These are phyloP conservation scores for Cinnamomum micranthum DNA, from an alignment of 164 flowering plant species.

Conservation along the genomic window DNA sequence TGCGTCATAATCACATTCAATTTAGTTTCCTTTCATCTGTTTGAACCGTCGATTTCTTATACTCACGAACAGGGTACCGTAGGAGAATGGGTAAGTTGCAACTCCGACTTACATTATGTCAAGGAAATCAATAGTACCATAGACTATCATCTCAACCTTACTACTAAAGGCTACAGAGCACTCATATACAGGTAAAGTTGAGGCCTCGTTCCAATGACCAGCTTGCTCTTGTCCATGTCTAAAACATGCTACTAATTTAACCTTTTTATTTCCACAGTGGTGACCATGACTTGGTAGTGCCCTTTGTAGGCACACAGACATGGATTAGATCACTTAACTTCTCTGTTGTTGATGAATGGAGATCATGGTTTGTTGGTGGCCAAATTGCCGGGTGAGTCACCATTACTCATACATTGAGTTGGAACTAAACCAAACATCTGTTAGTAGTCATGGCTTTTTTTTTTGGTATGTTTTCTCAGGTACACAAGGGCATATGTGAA, in stretches of 20 bases:
- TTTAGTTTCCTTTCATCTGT: neutral
- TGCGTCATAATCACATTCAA: neutral
- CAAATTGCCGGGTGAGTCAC: slow-evolving; percentile 48
- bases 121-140: slow-evolving; percentile 13
- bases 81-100: slow-evolving; percentile 26
- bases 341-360: slow-evolving; percentile 47
- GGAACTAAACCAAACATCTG: neutral
- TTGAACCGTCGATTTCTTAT: neutral
- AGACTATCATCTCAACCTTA: slow-evolving; percentile 19
- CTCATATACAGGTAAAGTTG: slow-evolving; percentile 16
- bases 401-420: neutral
- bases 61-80: slow-evolving; percentile 19
- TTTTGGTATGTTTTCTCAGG: slow-evolving; percentile 14
- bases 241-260: neutral
- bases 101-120: slow-evolving; percentile 9
- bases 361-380: slow-evolving; percentile 39
- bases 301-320: slow-evolving; percentile 22
- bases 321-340: slow-evolving; percentile 38
- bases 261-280: slow-evolving; percentile 23
- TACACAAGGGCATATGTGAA: slow-evolving; percentile 27
- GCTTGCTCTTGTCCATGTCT: neutral
- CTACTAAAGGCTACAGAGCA: slow-evolving; percentile 12
- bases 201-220: neutral
- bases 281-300: slow-evolving; percentile 31
- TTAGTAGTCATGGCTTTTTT: neutral